phyloP scores from a whole-genome alignment of 768 basidiomycete genomes.

The Terana coerulea region DNA sequence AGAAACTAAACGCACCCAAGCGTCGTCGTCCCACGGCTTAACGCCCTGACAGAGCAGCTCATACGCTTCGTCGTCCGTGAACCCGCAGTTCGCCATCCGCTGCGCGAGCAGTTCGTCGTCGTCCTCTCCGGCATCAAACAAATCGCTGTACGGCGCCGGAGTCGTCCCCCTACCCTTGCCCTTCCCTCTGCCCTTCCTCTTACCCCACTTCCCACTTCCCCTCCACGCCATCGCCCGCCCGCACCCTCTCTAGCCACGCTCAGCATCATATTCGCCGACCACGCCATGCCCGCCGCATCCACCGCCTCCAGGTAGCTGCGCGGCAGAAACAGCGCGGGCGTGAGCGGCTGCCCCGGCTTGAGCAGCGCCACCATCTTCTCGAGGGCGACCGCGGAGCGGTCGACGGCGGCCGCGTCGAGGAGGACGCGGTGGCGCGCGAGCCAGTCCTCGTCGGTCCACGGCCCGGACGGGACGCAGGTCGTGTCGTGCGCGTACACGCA shows the following conservation, averaged over 20 bases:
- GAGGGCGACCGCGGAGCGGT: background rate
- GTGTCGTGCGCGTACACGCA: conserved; percentile 51
- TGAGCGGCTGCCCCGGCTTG: background rate
- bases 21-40: conserved; percentile 40
- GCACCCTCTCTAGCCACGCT: background rate
- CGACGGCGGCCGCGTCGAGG: background rate
- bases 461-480: conserved; percentile 36
- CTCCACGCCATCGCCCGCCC: background rate
- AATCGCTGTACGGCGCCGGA: too few relatives aligned
- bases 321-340: background rate
- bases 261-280: background rate
- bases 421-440: background rate
- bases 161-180: background rate
- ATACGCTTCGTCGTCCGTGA: conserved; percentile 31
- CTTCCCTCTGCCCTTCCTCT: too few relatives aligned
- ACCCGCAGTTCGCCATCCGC: conserved; percentile 27
- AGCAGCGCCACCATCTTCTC: background rate
- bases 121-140: too few relatives aligned
- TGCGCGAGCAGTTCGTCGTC: conserved; percentile 16
- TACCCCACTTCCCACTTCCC: too few relatives aligned
- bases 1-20: background rate
- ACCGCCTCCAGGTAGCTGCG: background rate
- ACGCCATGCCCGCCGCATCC: background rate
- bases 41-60: conserved; percentile 37
- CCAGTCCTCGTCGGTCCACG: conserved; percentile 31